These are phyloP conservation scores for Hansenula sp. DNA, from an alignment of 1,139 yeast genomes.

Conservation along the genomic window DNA sequence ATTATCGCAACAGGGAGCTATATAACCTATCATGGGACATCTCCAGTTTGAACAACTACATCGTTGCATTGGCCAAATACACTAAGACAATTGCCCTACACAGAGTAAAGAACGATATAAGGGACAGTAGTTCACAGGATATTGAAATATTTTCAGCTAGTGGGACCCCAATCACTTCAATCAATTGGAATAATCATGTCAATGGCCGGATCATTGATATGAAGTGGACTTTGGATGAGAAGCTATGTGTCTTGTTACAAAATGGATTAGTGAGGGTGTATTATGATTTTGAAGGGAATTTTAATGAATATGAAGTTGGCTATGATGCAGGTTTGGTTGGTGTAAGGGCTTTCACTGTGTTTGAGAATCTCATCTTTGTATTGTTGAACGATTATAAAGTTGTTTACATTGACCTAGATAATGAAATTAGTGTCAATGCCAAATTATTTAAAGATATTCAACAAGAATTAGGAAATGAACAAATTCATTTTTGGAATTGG, in stretches of 20 bases:
- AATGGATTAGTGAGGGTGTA: slow-evolving; percentile 59
- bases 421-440: slow-evolving; percentile 5
- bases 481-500: background rate
- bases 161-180: slow-evolving; percentile 15
- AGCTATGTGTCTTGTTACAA: slow-evolving; percentile 56
- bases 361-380: slow-evolving; percentile 29
- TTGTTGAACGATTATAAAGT: slow-evolving; percentile 17
- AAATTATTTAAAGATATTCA: slow-evolving; percentile 10
- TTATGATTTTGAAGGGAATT: slow-evolving; percentile 47
- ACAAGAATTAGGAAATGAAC: slow-evolving; percentile 3
- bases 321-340: slow-evolving; percentile 11
- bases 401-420: slow-evolving; percentile 9
- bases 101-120: slow-evolving; percentile 1
- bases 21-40: slow-evolving; percentile 29
- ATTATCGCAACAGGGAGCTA: slow-evolving; percentile 46
- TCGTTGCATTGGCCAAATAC: slow-evolving; percentile 14
- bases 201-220: slow-evolving; percentile 53
- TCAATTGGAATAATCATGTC: slow-evolving; percentile 31
- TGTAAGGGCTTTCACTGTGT: slow-evolving; percentile 18
- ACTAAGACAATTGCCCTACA: slow-evolving; percentile 21
- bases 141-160: slow-evolving; percentile 17
- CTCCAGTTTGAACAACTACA: slow-evolving; percentile 6
- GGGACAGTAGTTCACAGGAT: background rate
- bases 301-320: slow-evolving; percentile 16
- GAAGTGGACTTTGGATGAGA: slow-evolving; percentile 52